Evolutionary conservation across 805 yeast species (phyloP), one percentile per base, ranked within the genome.

Genomic region (Nakazawaea ernobii): DNA sequence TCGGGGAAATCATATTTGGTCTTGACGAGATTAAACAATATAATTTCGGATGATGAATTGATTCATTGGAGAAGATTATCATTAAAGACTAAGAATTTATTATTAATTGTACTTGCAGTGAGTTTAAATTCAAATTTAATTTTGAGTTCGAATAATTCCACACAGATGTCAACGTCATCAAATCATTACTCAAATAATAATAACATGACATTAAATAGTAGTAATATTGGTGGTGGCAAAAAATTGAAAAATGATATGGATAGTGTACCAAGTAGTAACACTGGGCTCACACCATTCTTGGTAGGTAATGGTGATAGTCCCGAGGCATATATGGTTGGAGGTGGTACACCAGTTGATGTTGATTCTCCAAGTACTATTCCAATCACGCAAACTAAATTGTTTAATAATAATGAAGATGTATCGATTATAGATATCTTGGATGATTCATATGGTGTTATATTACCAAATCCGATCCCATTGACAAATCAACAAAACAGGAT

Each of bases 1-100:
- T 75, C 71, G 11, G 82, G 82, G 1, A 80, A 79, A 61, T 74
- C 75, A 33, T 84, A 79, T 54, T 68, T 86, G 53, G 81, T 86
- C 1, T 64, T 86, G 42, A 83, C 94, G 0, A 71, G 95, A 53
- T 62, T 85, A 44, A 82, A 82, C 55, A 85, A 86, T 51, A 77
- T 84, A 46, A 77, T 86, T 35, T 89, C 91, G 0, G 95, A 86
- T 62, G 94, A 86, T 61, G 95, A 86, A 59, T 65, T 86, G 42
- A 73, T 84, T 45, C 87, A 84, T 58, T 84, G 94, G 91, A 82
- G 86, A 61, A 65, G 89, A 49, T 64, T 86, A 27, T 82, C 90
- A 10, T 72, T 82, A 39, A 77, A 75, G 48, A 65, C 70, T 30
- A 70, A 71, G 48, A 75, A 75, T 39, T 63, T 86, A 14, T 80